Percentiles rank a stretch among this genome's conserved stretches.
These are phyloP conservation scores for Ogataea henricii DNA, from an alignment of 805 yeast genomes.

Conservation along the genomic window DNA sequence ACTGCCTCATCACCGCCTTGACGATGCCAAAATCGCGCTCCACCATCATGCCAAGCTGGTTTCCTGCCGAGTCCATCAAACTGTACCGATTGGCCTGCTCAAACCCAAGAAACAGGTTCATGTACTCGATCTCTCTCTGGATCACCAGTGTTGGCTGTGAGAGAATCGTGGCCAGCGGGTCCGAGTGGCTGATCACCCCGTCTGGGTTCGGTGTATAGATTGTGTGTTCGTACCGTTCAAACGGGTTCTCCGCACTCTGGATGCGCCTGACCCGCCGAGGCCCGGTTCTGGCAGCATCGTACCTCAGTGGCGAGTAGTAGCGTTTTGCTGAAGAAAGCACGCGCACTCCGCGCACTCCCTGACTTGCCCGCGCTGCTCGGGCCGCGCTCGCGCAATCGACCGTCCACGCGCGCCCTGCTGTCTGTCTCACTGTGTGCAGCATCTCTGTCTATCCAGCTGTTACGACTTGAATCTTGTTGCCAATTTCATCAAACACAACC, in stretches of 20 bases:
- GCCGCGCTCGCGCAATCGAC: not conserved
- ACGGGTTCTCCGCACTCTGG: not conserved
- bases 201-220: conserved; percentile 28
- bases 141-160: conserved; percentile 83
- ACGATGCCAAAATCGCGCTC: conserved; percentile 76
- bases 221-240: conserved; percentile 34
- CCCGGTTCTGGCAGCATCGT: conserved; percentile 8
- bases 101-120: conserved; percentile 84
- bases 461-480: too few species aligned
- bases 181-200: conserved; percentile 55
- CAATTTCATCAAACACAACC: too few species aligned
- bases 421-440: not conserved
- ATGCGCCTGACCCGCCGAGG: conserved; percentile 5
- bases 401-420: not conserved
- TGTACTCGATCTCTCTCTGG: conserved; percentile 84
- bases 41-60: conserved; percentile 73
- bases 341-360: too few species aligned
- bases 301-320: conserved; percentile 24
- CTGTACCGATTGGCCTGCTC: conserved; percentile 87
- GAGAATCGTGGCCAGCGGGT: conserved; percentile 62
- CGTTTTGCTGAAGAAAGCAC: not conserved
- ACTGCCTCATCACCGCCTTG: conserved; percentile 76
- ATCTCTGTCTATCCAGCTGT: not conserved
- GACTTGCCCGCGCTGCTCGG: not conserved
- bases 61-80: conserved; percentile 72